Evolutionary conservation across 768 basidiomycete genomes (phyloP).

Genomic region (Suillus fuscotomentosus): DNA sequence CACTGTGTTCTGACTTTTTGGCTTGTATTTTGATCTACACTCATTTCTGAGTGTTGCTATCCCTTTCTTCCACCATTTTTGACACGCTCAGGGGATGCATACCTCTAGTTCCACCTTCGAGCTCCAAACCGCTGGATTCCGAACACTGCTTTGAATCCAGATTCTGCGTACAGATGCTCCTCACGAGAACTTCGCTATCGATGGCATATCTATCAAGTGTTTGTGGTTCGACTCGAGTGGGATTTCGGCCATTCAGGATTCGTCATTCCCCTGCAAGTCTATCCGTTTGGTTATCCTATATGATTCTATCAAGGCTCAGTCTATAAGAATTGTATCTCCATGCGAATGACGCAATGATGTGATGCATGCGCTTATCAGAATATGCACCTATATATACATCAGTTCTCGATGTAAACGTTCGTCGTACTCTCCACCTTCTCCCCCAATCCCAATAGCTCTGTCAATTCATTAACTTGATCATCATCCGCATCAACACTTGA

Average conservation of each 20-base stretch:
- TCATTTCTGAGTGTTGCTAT: too few relatives aligned
- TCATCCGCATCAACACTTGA: not conserved
- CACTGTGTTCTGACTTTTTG: too few relatives aligned
- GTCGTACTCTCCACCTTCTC: not conserved
- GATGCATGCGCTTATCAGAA: not conserved
- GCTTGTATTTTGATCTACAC: too few relatives aligned
- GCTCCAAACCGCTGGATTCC: too few relatives aligned
- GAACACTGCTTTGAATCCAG: too few relatives aligned
- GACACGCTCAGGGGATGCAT: not conserved
- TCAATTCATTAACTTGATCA: not conserved
- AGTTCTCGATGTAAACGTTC: not conserved
- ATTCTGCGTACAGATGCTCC: too few relatives aligned
- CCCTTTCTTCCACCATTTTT: not conserved
- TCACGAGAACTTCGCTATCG: too few relatives aligned
- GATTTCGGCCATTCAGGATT: too few relatives aligned
- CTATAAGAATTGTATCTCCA: not conserved
- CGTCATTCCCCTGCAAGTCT: not conserved
- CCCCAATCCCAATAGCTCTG: not conserved
- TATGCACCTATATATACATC: not conserved
- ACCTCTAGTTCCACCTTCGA: not conserved
- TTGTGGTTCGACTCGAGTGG: too few relatives aligned
- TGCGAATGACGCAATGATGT: not conserved
- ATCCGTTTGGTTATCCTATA: not conserved
- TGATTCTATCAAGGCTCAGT: not conserved
- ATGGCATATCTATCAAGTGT: too few relatives aligned